Percentiles rank a stretch among this genome's conserved stretches.
phyloP scores from a whole-genome alignment of 108 stramenopile genomes.

The Cyclotella sp. region DNA sequence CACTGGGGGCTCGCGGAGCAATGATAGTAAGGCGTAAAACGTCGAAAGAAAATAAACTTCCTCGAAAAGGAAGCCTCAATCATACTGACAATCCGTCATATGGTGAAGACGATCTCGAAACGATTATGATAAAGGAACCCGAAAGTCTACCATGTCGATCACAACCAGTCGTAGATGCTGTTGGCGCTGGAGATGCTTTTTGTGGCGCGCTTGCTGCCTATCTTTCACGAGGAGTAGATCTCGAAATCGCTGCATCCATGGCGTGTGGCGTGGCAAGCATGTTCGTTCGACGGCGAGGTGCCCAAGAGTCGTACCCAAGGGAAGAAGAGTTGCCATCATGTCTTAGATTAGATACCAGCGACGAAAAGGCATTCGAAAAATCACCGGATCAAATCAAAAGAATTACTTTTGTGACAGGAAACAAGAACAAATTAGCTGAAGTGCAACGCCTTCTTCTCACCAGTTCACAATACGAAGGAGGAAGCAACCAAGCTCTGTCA shows the following conservation, averaged over 20 bases:
- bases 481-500: neutral
- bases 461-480: conserved; percentile 7
- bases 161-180: conserved; percentile 79
- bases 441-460: conserved; percentile 64
- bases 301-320: conserved; percentile 76
- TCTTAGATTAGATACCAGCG: conserved; percentile 40
- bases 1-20: conserved; percentile 81
- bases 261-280: conserved; percentile 88
- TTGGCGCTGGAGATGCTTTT: conserved; percentile 91
- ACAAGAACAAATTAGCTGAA: conserved; percentile 93
- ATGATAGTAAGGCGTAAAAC: conserved; percentile 69
- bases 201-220: conserved; percentile 81
- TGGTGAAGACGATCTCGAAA: neutral
- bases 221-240: conserved; percentile 63
- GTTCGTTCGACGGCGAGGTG: conserved; percentile 82
- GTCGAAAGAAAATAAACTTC: neutral
- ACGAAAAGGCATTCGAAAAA: neutral
- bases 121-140: conserved; percentile 60
- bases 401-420: conserved; percentile 93
- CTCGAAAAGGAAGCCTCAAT: neutral
- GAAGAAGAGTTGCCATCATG: conserved; percentile 72
- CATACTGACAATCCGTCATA: neutral
- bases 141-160: conserved; percentile 62
- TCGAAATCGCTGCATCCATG: conserved; percentile 62
- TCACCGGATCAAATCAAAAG: neutral